phyloP scores from a whole-genome alignment of 2,329 filamentous ascomycete species.

The Canariomyces notabilis region DNA sequence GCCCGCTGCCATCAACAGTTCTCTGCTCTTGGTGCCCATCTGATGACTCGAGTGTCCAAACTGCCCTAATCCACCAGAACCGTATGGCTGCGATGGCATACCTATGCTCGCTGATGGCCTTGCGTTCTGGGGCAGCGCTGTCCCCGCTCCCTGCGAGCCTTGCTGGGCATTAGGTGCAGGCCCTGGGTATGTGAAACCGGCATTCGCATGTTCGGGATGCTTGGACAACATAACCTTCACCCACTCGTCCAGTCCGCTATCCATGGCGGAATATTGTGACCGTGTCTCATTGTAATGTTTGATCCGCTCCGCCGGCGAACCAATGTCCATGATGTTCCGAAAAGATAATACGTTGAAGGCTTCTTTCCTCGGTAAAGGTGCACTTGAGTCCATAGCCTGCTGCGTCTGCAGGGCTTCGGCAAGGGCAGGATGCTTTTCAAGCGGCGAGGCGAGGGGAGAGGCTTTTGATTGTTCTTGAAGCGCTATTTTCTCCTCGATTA shows the following conservation, averaged over 20 bases:
- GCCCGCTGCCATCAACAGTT: conserved; percentile 78
- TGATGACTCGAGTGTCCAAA: conserved; percentile 55
- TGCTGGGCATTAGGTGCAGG: conserved; percentile 4
- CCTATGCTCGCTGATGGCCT: conserved; percentile 29
- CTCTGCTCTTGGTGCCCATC: conserved; percentile 80
- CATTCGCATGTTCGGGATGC: conserved; percentile 45
- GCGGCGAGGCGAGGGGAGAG: conserved; percentile 34
- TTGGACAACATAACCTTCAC: conserved; percentile 41
- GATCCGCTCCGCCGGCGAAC: conserved; percentile 63
- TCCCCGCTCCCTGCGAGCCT: conserved; percentile 21
- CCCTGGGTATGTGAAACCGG: conserved; percentile 28
- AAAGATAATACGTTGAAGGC: conserved; percentile 52
- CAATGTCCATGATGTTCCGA: conserved; percentile 70
- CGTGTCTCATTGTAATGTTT: conserved; percentile 68
- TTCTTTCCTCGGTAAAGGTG: conserved; percentile 10
- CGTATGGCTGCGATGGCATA: conserved; percentile 35
- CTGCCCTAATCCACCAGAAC: conserved; percentile 44
- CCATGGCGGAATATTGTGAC: conserved; percentile 62
- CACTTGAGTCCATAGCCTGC: neutral
- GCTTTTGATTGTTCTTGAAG: conserved; percentile 32
- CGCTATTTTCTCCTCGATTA: conserved; percentile 42
- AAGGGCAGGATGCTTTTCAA: conserved; percentile 36
- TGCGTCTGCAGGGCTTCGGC: neutral
- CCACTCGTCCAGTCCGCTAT: conserved; percentile 68
- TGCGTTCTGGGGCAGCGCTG: conserved; percentile 28